Evolutionary conservation across 2,329 filamentous ascomycete genomes (phyloP).

Genomic region (Corynespora cassiicola): DNA sequence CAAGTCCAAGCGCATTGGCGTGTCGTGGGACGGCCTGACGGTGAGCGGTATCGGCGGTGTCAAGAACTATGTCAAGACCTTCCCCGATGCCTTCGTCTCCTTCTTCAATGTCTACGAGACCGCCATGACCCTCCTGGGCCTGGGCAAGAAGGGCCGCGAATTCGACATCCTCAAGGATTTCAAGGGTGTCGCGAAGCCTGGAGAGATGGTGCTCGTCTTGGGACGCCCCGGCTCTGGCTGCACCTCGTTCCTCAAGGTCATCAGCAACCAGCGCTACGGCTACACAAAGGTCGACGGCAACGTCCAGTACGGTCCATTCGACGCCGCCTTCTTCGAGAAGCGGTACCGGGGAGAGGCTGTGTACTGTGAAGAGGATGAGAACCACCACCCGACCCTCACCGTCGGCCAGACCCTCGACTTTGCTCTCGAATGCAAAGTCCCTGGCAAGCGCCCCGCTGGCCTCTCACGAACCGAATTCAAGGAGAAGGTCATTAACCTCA

Average conservation of each 20-base stretch:
- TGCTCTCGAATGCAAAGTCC: slow-evolving; percentile 83
- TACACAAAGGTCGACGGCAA: slow-evolving; percentile 72
- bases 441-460: slow-evolving; percentile 77
- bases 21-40: slow-evolving; percentile 78
- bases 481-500: slow-evolving; percentile 72
- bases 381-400: slow-evolving; percentile 84
- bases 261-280: slow-evolving; percentile 62
- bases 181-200: slow-evolving; percentile 65
- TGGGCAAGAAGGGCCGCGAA: slow-evolving; percentile 72
- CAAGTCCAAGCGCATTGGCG: slow-evolving; percentile 73
- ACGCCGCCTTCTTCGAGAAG: slow-evolving; percentile 71
- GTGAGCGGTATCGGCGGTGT: slow-evolving; percentile 78
- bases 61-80: slow-evolving; percentile 73
- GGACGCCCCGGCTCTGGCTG: slow-evolving; percentile 73
- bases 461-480: slow-evolving; percentile 78
- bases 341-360: slow-evolving; percentile 81
- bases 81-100: slow-evolving; percentile 76
- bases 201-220: slow-evolving; percentile 87
- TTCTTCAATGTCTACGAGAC: slow-evolving; percentile 79
- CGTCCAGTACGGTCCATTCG: slow-evolving; percentile 78
- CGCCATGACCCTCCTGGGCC: slow-evolving; percentile 66
- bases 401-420: slow-evolving; percentile 88
- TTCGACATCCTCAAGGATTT: slow-evolving; percentile 77
- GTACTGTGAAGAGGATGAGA: slow-evolving; percentile 86
- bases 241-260: slow-evolving; percentile 62